Evolutionary conservation across 805 yeast species (phyloP), one percentile per base, ranked within the genome.

Genomic region (Sungouiella blattae): DNA sequence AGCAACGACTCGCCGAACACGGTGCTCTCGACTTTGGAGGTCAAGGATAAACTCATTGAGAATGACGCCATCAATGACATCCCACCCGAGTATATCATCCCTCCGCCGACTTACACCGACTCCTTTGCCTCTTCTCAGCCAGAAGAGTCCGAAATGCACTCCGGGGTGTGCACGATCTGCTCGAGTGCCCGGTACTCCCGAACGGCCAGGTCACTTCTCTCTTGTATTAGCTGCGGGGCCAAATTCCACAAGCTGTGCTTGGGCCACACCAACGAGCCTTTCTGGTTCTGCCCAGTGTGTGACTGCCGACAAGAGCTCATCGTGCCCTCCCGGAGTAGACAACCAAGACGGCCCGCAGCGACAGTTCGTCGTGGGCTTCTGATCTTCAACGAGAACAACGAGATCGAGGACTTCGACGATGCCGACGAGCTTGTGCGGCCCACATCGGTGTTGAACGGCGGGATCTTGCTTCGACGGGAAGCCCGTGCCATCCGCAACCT

Each of bases 271-370:
- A 49, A 36, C 4, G 53, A 41, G 11, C 26, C 34, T n/a, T 16
- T 28, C 14, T 73, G 78, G 78, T 54, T 53, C 38, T 74, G 80
- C 47, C 78, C 78, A n/a, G 61, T 71, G 40, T 74, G 80, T 46
- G 76, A 69, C 37, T 50, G 53, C 36, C 58, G 55, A 21, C 77
- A 71, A 49, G 68, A 58, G 26, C 28, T 50, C 8, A 30, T 33
- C 12, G 30, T n/a, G 5, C 15, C 16, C 11, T 15, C 34, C 11
- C 28, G 22, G 25, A 29, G 25, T 14, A 21, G 26, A 6, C 21
- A n/a, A 5, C 15, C 16, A 5, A 28, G 29, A 9, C 15, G 25
- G 12, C 14, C 30, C 23, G 21, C 11, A 11, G n/a, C 20, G 8
- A 6, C 21, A 3, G 7, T 12, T n/a, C 32, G 29, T 11, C 29